phyloP scores from a whole-genome alignment of 352 stramenopile species.

The Aphanomyces astaci region DNA sequence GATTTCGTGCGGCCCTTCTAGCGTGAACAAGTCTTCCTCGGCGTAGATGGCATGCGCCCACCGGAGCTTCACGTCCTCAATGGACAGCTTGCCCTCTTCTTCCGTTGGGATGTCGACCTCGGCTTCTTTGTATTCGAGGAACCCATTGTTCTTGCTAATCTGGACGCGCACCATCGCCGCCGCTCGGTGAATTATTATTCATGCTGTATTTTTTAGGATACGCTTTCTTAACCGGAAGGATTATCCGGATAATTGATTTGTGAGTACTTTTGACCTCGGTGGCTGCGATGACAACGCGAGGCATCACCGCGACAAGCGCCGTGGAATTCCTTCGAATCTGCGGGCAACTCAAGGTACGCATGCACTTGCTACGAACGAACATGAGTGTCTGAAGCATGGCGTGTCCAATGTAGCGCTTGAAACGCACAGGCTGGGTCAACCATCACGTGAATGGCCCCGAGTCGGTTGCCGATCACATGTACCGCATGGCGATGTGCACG shows the following conservation, averaged over 20 bases:
- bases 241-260: neutral
- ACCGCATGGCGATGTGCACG: slow-evolving; percentile 87
- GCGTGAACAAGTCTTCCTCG: slow-evolving; percentile 62
- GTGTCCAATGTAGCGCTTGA: slow-evolving; percentile 50
- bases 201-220: neutral
- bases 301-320: slow-evolving; percentile 53
- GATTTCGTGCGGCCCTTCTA: slow-evolving; percentile 46
- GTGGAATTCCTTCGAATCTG: slow-evolving; percentile 77
- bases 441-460: slow-evolving; percentile 82
- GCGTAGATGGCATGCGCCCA: slow-evolving; percentile 53
- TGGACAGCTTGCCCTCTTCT: neutral
- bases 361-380: neutral
- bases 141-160: slow-evolving; percentile 74
- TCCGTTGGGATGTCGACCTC: slow-evolving; percentile 25
- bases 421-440: slow-evolving; percentile 91
- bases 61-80: slow-evolving; percentile 44
- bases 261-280: too few relatives aligned
- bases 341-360: slow-evolving; percentile 58
- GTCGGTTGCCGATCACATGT: slow-evolving; percentile 92
- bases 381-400: neutral
- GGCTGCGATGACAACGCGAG: slow-evolving; percentile 36
- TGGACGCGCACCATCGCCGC: slow-evolving; percentile 39
- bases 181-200: neutral
- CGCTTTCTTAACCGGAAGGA: slow-evolving; percentile 3
- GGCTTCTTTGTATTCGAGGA: slow-evolving; percentile 55